A percentile compares a stretch with the other conserved stretches of the same genome.
Conservation (phyloP, 2,329 filamentous ascomycete genomes). For the Dactylellina leptospora region DNA sequence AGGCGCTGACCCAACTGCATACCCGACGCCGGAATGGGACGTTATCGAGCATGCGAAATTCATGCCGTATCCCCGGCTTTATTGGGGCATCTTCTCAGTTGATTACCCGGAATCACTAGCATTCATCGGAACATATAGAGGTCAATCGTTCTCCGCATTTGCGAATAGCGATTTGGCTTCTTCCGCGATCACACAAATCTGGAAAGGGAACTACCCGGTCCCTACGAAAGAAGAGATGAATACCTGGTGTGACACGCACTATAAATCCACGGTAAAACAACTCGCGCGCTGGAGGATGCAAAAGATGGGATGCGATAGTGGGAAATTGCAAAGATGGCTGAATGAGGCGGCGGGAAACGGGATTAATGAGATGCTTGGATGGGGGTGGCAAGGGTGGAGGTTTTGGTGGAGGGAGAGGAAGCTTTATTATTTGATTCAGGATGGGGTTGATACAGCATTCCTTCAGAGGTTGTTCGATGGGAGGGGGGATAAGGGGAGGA, state of each 20-base stretch:
- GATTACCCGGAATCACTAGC: slow-evolving; percentile 58
- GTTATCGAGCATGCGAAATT: slow-evolving; percentile 28
- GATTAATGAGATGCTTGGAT: slow-evolving; percentile 59
- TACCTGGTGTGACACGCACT: slow-evolving; percentile 49
- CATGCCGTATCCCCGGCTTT: slow-evolving; percentile 56
- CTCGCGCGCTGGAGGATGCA: slow-evolving; percentile 7
- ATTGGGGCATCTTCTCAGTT: slow-evolving; percentile 59
- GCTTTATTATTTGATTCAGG: slow-evolving; percentile 58
- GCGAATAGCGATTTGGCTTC: slow-evolving; percentile 57
- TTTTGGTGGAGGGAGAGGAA: slow-evolving; percentile 59
- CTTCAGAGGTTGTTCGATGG: slow-evolving; percentile 60
- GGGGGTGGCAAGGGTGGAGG: slow-evolving; percentile 58
- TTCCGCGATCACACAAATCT: slow-evolving; percentile 59
- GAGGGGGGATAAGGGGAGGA: slow-evolving; percentile 55
- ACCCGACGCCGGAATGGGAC: slow-evolving; percentile 20
- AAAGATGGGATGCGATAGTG: slow-evolving; percentile 23
- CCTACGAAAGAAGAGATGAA: slow-evolving; percentile 58
- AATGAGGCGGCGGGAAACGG: slow-evolving; percentile 59
- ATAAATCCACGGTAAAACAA: slow-evolving; percentile 1
- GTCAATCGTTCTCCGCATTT: slow-evolving; percentile 55
- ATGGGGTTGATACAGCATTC: slow-evolving; percentile 59
- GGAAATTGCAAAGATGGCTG: slow-evolving; percentile 57
- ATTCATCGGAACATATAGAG: slow-evolving; percentile 57
- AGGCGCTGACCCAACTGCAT: slow-evolving; percentile 56
- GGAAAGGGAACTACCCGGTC: slow-evolving; percentile 57